Evolutionary conservation across 768 basidiomycete species (phyloP).

Genomic region (Crassisporium funariophilum): DNA sequence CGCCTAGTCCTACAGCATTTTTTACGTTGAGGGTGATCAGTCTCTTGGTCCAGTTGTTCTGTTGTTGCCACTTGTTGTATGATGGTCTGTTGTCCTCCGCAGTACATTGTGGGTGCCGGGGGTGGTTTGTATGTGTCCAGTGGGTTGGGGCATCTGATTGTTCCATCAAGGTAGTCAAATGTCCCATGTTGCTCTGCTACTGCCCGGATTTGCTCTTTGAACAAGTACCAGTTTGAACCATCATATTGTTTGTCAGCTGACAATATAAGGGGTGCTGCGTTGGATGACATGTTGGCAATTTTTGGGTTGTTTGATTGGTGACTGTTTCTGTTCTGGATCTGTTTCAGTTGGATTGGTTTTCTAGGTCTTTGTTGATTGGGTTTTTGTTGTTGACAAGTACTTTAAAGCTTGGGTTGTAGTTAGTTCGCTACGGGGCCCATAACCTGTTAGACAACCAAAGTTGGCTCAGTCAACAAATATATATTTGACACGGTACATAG

Average conservation of each 20-base stretch:
- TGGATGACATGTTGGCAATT: too few species aligned
- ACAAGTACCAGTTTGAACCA: conserved; percentile 8
- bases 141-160: conserved; percentile 1
- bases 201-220: conserved; percentile 9
- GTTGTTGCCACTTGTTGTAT: conserved; percentile 18
- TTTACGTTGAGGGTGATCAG: conserved; percentile 24
- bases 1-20: conserved; percentile 23
- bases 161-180: conserved; percentile 12
- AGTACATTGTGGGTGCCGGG: not conserved
- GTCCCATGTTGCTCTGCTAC: conserved; percentile 1
- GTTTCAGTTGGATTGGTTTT: too few species aligned
- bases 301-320: too few species aligned
- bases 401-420: too few species aligned
- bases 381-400: not conserved
- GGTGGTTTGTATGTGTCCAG: not conserved
- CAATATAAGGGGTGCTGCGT: conserved; percentile 9
- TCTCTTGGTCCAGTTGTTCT: conserved; percentile 18
- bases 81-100: conserved; percentile 15
- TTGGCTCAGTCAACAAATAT: too few species aligned
- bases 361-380: not conserved
- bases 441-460: conserved; percentile 6
- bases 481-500: too few species aligned
- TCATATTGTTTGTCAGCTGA: conserved; percentile 8
- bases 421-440: conserved; percentile 4
- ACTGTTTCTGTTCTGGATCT: too few species aligned